Evolutionary conservation across 495 filamentous ascomycete genomes (phyloP).

Genomic region (Pyronema omphalodes): DNA sequence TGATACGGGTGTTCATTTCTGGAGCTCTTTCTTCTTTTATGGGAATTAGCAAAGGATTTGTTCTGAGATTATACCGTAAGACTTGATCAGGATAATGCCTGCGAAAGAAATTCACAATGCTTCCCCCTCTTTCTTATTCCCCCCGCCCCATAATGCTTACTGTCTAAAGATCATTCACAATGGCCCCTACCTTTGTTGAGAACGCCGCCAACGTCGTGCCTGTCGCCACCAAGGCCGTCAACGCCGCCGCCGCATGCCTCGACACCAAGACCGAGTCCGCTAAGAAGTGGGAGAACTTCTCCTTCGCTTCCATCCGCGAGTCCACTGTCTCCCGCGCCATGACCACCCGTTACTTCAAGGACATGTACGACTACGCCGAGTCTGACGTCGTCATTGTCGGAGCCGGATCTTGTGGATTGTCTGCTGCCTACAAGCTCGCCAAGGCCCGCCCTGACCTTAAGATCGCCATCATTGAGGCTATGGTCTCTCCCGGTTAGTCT

Average conservation of each 20-base stretch:
- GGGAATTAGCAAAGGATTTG: slow-evolving; percentile 19
- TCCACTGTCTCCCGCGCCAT: slow-evolving; percentile 79
- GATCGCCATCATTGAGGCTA: slow-evolving; percentile 79
- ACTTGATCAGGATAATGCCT: slow-evolving; percentile 77
- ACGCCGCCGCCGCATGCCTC: slow-evolving; percentile 29
- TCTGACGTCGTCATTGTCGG: slow-evolving; percentile 83
- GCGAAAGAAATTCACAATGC: slow-evolving; percentile 37
- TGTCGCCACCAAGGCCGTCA: slow-evolving; percentile 29
- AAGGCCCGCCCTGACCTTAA: slow-evolving; percentile 74
- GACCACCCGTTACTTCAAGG: slow-evolving; percentile 77
- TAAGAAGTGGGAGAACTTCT: slow-evolving; percentile 58
- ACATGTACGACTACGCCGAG: slow-evolving; percentile 77
- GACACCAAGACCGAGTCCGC: slow-evolving; percentile 43
- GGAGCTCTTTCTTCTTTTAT: neutral
- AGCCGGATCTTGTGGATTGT: slow-evolving; percentile 71
- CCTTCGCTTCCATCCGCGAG: slow-evolving; percentile 73
- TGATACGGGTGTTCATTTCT: slow-evolving; percentile 23
- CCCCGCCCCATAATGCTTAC: neutral
- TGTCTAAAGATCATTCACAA: neutral
- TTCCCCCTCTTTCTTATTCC: neutral
- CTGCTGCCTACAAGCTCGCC: slow-evolving; percentile 64
- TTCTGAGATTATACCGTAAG: slow-evolving; percentile 54
- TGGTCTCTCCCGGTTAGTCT: slow-evolving; percentile 49
- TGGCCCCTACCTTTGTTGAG: slow-evolving; percentile 12
- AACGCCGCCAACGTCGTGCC: slow-evolving; percentile 24